Evolutionary conservation across 345 rosid genomes (phyloP), one percentile per base, ranked within the genome.

Genomic region (Melastoma malabathricum): DNA sequence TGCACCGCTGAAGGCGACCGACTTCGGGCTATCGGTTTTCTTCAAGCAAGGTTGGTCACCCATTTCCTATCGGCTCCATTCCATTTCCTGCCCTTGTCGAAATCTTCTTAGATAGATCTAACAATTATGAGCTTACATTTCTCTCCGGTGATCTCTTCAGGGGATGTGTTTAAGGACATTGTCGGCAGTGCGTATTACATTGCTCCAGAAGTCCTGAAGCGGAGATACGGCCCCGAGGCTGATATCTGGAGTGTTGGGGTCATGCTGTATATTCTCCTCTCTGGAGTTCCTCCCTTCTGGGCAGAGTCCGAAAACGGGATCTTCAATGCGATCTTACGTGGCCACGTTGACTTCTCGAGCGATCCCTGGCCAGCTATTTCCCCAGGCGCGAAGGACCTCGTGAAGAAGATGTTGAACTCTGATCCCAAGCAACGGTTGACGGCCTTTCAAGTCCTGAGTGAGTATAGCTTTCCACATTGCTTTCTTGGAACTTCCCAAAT

Each of bases 341-440:
- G 96, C 3, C 77, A 84, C 13, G n/a, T 87, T 50, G 96, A 84
- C 62, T 87, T 80, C 61, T 58, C 82, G 6, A 79, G 77, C 34
- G 95, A 87, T 64, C 98, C 88, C 3, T 92, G 98, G 93, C 98
- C 98, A 3, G 69, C 68, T 4, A 92, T 92, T 54, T 87, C 90
- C 43, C 72, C 73, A 4, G 86, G 71, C 31, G 98, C 93, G 1
- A 87, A 92, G 71, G 98, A 92, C 66, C 83, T 92, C 16, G 89
- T 87, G 19, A 61, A 72, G 65, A 92, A 80, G 71, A 87, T 92
- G 98, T 72, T 87, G 10, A 75, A 62, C 56, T 71, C 87, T 13
- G 96, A 92, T 50, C 97, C 96, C 10, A 87, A 77, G 67, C 82
- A 80, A 64, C 70, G 98, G 63, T 46, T 87, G 52, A 80, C 90